Evolutionary conservation across 305 asterid species (phyloP).

Genomic region (Plantago lanceolata): DNA sequence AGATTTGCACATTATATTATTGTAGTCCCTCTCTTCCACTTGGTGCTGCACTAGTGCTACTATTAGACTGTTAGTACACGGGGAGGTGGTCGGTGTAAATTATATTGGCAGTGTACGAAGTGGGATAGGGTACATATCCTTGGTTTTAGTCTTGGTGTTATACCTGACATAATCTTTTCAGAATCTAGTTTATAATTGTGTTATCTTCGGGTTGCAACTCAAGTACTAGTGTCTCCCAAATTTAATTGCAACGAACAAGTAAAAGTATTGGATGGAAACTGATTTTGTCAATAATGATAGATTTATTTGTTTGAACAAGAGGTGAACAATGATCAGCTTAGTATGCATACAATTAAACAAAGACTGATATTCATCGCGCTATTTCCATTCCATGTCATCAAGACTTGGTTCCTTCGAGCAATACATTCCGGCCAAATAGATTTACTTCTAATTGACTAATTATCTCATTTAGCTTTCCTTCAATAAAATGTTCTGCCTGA

Average conservation of each 20-base stretch:
- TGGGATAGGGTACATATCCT: no score
- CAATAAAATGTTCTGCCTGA: background rate
- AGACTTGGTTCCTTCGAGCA: no score
- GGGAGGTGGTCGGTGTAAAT: background rate
- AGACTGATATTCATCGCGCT: background rate
- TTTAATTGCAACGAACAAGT: background rate
- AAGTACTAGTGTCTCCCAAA: background rate
- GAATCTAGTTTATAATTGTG: background rate
- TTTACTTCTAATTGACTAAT: background rate
- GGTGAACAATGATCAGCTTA: background rate
- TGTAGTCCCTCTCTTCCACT: background rate
- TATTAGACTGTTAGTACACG: background rate
- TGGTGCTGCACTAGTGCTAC: background rate
- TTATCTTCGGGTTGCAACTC: background rate
- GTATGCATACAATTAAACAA: background rate
- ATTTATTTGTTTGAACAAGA: background rate
- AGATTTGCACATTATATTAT: constrained; percentile 5
- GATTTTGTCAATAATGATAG: background rate
- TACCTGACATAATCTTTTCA: no score
- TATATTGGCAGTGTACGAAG: no score
- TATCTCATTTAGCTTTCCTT: background rate
- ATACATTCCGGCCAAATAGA: background rate
- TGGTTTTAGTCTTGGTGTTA: no score
- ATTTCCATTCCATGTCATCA: background rate
- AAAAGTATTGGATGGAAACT: background rate